Conservation (phyloP, 352 stramenopile genomes). For the Pythium sp. region DNA sequence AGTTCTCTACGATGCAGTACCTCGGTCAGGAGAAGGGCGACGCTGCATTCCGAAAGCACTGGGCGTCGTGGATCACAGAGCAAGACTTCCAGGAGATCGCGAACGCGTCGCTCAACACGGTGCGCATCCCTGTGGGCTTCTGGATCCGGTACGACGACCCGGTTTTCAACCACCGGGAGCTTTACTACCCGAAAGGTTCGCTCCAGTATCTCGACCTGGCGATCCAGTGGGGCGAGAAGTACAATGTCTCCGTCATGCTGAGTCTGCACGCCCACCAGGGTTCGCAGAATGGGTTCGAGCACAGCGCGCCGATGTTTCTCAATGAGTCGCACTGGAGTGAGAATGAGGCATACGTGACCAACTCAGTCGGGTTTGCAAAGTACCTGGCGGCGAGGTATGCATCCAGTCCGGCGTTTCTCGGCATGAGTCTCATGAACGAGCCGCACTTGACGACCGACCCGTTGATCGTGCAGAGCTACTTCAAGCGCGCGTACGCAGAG, state of each 20-base stretch:
- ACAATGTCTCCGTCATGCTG: slow-evolving; percentile 55
- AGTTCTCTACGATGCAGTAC: slow-evolving; percentile 27
- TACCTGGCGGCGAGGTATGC: slow-evolving; percentile 47
- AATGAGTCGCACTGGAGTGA: slow-evolving; percentile 24
- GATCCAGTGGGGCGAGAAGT: slow-evolving; percentile 50
- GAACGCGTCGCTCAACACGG: slow-evolving; percentile 34
- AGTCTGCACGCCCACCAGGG: slow-evolving; percentile 52
- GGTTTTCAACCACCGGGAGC: slow-evolving; percentile 8
- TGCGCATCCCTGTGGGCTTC: slow-evolving; percentile 41
- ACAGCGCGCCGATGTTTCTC: slow-evolving; percentile 30
- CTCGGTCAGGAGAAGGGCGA: slow-evolving; percentile 22
- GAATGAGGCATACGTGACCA: slow-evolving; percentile 26
- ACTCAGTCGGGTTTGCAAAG: slow-evolving; percentile 33
- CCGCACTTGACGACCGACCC: slow-evolving; percentile 23
- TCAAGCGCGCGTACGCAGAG: slow-evolving; percentile 30
- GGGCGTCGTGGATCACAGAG: slow-evolving; percentile 28
- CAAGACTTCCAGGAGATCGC: slow-evolving; percentile 28
- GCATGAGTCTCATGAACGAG: slow-evolving; percentile 57
- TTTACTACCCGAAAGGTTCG: slow-evolving; percentile 22
- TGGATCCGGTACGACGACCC: slow-evolving; percentile 38
- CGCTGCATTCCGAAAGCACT: slow-evolving; percentile 22
- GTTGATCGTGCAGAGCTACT: slow-evolving; percentile 33
- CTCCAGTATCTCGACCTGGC: slow-evolving; percentile 53
- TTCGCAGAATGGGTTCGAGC: slow-evolving; percentile 58
- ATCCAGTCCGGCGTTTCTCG: slow-evolving; percentile 41